Percentiles rank a stretch among this genome's conserved stretches.
Conservation (phyloP, 208 protist species). For the Zelonia costaricensis region DNA sequence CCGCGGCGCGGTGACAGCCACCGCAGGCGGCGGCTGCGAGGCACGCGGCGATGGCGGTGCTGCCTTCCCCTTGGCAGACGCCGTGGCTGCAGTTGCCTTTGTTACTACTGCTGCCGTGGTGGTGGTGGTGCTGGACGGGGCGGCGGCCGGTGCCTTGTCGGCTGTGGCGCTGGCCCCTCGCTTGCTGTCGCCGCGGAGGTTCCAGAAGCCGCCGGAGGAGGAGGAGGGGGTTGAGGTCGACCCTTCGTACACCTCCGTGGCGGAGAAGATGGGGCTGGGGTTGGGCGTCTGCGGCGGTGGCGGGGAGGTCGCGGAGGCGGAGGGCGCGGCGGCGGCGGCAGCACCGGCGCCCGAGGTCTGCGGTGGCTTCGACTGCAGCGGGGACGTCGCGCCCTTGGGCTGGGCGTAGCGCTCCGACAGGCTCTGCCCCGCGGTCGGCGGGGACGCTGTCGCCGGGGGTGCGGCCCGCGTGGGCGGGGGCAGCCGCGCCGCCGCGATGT, state of each 20-base stretch:
- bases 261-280: conserved; percentile 18
- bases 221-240: conserved; percentile 1
- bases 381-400: neutral
- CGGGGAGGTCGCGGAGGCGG: neutral
- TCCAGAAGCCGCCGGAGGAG: neutral
- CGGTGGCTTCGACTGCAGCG: neutral
- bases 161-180: neutral
- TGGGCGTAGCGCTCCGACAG: conserved; percentile 12
- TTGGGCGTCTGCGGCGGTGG: conserved; percentile 1
- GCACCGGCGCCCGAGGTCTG: neutral
- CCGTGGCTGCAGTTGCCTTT: too few species aligned
- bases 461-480: neutral
- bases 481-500: neutral
- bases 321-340: neutral
- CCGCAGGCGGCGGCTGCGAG: neutral
- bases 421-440: neutral
- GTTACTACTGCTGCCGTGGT: neutral
- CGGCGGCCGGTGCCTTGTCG: neutral
- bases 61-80: too few species aligned
- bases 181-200: neutral
- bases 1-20: neutral
- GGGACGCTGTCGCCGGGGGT: neutral
- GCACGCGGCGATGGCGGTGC: neutral
- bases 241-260: conserved; percentile 20
- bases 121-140: neutral